These are phyloP conservation scores for Spongispora temasekensis DNA, from an alignment of 1,284 basidiomycete species.

Conservation along the genomic window DNA sequence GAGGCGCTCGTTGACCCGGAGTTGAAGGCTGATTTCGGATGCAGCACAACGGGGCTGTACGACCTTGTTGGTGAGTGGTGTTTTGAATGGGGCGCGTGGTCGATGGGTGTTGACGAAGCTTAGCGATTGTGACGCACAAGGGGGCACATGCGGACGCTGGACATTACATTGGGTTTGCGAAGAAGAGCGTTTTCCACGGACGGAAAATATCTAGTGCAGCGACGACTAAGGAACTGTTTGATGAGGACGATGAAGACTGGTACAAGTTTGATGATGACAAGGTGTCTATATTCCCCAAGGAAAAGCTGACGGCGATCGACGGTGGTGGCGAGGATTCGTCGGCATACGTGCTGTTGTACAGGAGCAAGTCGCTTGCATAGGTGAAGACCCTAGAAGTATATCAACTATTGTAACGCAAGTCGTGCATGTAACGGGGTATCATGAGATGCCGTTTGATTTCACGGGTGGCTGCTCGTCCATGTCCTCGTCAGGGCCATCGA, in stretches of 20 bases:
- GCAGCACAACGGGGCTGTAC: constrained; percentile 77
- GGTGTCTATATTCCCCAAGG: constrained; percentile 78
- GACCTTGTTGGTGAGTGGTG: constrained; percentile 74
- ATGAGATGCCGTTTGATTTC: constrained; percentile 34
- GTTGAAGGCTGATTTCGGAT: constrained; percentile 69
- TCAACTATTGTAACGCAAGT: constrained; percentile 16
- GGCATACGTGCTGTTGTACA: constrained; percentile 87
- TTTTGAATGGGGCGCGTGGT: neutral
- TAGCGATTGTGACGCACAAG: constrained; percentile 96
- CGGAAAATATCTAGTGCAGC: constrained; percentile 11
- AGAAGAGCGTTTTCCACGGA: constrained; percentile 65
- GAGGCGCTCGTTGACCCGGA: constrained; percentile 63
- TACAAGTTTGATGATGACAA: constrained; percentile 95
- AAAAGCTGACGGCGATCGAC: constrained; percentile 82
- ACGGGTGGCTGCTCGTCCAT: constrained; percentile 8
- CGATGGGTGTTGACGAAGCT: constrained; percentile 1
- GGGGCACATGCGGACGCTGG: constrained; percentile 93
- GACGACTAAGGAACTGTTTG: constrained; percentile 20
- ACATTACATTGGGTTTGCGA: constrained; percentile 91
- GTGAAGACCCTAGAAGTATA: constrained; percentile 11
- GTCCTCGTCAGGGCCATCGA: constrained; percentile 44
- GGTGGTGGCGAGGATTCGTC: constrained; percentile 86
- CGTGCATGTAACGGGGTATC: constrained; percentile 16
- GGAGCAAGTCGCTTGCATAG: constrained; percentile 41
- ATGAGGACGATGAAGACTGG: constrained; percentile 75